Evolutionary conservation across 2,329 filamentous ascomycete genomes (phyloP).

Genomic region (Malbranchea zuffiana): DNA sequence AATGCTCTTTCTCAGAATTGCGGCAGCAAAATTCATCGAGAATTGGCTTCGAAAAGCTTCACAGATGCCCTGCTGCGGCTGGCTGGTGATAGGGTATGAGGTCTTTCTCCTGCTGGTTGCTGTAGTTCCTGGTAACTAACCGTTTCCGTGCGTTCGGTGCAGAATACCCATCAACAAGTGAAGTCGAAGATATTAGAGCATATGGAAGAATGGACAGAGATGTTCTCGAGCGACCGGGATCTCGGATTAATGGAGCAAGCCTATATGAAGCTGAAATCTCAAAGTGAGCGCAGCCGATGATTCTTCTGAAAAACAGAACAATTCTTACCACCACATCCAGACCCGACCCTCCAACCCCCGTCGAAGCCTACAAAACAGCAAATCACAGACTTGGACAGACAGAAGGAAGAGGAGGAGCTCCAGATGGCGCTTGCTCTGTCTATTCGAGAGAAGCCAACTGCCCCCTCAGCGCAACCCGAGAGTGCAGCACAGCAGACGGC

Average conservation of each 20-base stretch:
- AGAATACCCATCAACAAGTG: constrained; percentile 90
- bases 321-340: constrained; percentile 38
- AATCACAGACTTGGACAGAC: constrained; percentile 78
- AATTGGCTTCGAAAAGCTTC: constrained; percentile 81
- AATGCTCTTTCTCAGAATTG: constrained; percentile 91
- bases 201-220: constrained; percentile 92
- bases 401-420: constrained; percentile 93
- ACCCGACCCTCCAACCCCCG: constrained; percentile 81
- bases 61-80: constrained; percentile 87
- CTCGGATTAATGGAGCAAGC: constrained; percentile 96
- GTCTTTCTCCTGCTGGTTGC: constrained; percentile 12
- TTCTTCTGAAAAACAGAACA: background rate
- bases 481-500: constrained; percentile 28
- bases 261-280: constrained; percentile 71
- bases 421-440: constrained; percentile 92
- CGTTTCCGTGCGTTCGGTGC: background rate
- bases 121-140: background rate
- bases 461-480: constrained; percentile 23
- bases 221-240: constrained; percentile 82
- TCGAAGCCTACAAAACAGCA: constrained; percentile 88
- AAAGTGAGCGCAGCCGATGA: constrained; percentile 37
- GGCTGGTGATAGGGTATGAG: constrained; percentile 68
- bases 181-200: constrained; percentile 94
- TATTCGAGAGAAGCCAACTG: constrained; percentile 64
- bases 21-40: constrained; percentile 73